These are phyloP conservation scores for Oryza rufipogon DNA, from an alignment of 176 grass and related monocot genomes.

Conservation along the genomic window DNA sequence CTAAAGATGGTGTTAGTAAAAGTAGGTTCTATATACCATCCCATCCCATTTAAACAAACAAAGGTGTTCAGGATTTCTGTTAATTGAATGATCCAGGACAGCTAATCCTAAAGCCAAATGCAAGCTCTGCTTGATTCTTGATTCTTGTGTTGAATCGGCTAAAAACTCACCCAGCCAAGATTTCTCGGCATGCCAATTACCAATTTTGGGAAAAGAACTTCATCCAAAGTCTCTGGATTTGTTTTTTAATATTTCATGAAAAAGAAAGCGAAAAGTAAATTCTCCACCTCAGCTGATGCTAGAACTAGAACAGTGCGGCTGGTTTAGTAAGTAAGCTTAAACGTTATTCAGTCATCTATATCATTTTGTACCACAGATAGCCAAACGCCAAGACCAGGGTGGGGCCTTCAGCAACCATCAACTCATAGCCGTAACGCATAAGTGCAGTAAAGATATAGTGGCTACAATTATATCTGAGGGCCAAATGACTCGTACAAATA, in stretches of 20 bases:
- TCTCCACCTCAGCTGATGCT: neutral
- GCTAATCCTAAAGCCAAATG: neutral
- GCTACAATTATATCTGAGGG: neutral
- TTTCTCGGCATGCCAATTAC: neutral
- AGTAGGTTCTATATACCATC: no score
- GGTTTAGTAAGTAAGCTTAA: neutral
- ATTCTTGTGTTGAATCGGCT: neutral
- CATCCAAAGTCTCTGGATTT: neutral
- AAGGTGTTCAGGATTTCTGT: neutral
- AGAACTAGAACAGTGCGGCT: neutral
- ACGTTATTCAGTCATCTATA: neutral
- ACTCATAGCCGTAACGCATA: neutral
- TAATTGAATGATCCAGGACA: neutral
- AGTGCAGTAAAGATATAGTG: neutral
- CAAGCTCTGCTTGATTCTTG: neutral
- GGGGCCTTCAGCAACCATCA: neutral
- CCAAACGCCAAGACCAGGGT: slow-evolving; percentile 1
- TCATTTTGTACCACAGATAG: slow-evolving; percentile 18
- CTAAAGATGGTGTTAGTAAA: neutral
- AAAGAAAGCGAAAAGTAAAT: neutral
- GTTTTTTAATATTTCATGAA: neutral
- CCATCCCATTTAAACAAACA: neutral
- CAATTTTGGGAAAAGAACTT: neutral
- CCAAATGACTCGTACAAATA: neutral
- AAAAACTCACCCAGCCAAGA: neutral